Evolutionary conservation across 495 filamentous ascomycete species (phyloP).

Genomic region (Penicillium paradoxum): DNA sequence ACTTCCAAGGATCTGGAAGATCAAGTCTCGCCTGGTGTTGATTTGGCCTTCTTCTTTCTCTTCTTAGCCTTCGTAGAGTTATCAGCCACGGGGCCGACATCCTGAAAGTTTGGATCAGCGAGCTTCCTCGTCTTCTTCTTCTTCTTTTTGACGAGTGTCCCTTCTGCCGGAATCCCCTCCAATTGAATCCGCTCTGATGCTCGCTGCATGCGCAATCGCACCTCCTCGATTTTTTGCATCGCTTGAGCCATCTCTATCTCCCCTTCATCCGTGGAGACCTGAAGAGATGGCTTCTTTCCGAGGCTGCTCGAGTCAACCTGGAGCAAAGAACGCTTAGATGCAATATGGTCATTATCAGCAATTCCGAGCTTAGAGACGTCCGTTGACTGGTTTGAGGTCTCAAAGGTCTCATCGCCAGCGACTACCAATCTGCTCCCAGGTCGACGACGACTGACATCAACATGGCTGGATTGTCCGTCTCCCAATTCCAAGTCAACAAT

Average conservation of each 20-base stretch:
- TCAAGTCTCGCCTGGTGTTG: slow-evolving; percentile 1
- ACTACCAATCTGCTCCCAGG: slow-evolving; percentile 52
- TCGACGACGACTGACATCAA: slow-evolving; percentile 17
- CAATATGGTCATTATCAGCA: slow-evolving; percentile 28
- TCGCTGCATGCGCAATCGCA: slow-evolving; percentile 86
- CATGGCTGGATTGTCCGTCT: slow-evolving; percentile 22
- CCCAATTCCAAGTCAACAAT: slow-evolving; percentile 85
- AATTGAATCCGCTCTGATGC: slow-evolving; percentile 76
- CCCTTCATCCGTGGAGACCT: slow-evolving; percentile 36
- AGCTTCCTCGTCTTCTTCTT: slow-evolving; percentile 50
- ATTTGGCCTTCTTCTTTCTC: slow-evolving; percentile 15
- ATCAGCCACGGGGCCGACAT: neutral
- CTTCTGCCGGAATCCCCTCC: slow-evolving; percentile 65
- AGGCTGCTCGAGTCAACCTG: slow-evolving; percentile 83
- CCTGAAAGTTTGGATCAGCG: neutral
- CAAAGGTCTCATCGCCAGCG: slow-evolving; percentile 54
- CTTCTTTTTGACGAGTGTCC: slow-evolving; percentile 73
- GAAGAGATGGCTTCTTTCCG: slow-evolving; percentile 23
- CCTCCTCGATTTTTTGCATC: slow-evolving; percentile 76
- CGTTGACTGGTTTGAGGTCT: slow-evolving; percentile 28
- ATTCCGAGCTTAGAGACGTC: slow-evolving; percentile 6
- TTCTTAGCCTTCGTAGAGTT: slow-evolving; percentile 3
- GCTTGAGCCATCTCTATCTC: slow-evolving; percentile 82
- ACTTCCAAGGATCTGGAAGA: neutral
- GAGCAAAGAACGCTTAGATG: slow-evolving; percentile 55